These are phyloP conservation scores for Penicillium riverlandense DNA, from an alignment of 495 filamentous ascomycete species.

Conservation along the genomic window DNA sequence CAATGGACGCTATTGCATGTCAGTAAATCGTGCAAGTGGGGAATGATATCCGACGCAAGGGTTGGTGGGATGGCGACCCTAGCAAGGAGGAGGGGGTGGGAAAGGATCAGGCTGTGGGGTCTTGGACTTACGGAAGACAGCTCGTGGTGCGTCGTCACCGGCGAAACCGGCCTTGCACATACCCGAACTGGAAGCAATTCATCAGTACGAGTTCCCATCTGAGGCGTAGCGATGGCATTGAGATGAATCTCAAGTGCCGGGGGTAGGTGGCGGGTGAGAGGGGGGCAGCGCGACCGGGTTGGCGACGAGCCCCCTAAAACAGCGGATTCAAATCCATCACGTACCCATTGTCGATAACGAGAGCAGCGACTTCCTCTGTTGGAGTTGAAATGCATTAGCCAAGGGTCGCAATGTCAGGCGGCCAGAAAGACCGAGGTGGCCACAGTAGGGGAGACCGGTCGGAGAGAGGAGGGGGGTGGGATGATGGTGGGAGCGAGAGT, in stretches of 20 bases:
- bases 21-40: not conserved
- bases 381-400: constrained; percentile 45
- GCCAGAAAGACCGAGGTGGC: too few species aligned
- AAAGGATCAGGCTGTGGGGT: constrained; percentile 14
- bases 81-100: constrained; percentile 12
- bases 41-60: constrained; percentile 22
- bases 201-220: constrained; percentile 38
- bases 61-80: constrained; percentile 11
- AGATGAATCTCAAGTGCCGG: constrained; percentile 7
- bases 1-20: constrained; percentile 74
- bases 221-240: constrained; percentile 7
- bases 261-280: constrained; percentile 10
- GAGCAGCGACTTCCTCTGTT: constrained; percentile 98
- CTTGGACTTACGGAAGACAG: constrained; percentile 95
- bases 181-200: constrained; percentile 69
- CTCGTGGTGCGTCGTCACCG: constrained; percentile 99
- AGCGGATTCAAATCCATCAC: constrained; percentile 21
- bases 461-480: constrained; percentile 1
- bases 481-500: constrained; percentile 8
- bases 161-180: constrained; percentile 99
- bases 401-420: constrained; percentile 3
- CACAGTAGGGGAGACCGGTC: too few species aligned
- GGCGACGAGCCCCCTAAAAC: constrained; percentile 8
- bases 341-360: constrained; percentile 99
- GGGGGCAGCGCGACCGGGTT: constrained; percentile 22